Evolutionary conservation across 1,139 yeast species (phyloP).

Genomic region (Saccharomyces hybrid): DNA sequence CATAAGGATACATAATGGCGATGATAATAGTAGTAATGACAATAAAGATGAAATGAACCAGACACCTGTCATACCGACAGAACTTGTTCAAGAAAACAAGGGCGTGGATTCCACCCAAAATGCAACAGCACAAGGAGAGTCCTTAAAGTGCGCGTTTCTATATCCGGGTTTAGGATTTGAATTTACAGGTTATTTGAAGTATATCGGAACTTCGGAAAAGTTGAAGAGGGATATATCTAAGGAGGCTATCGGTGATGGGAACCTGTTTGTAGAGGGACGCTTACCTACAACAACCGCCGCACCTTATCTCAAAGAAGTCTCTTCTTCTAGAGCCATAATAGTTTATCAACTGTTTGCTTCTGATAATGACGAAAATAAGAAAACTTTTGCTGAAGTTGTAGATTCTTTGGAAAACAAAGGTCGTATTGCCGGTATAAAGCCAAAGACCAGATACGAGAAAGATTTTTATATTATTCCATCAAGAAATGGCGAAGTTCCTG

Average conservation of each 20-base stretch:
- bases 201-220: conserved; percentile 6
- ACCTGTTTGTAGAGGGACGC: conserved; percentile 22
- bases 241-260: conserved; percentile 20
- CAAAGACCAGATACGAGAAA: conserved; percentile 18
- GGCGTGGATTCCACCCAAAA: background rate
- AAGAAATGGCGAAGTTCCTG: conserved; percentile 9
- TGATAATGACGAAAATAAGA: conserved; percentile 6
- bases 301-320: conserved; percentile 20
- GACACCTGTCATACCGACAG: background rate
- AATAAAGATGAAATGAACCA: conserved; percentile 18
- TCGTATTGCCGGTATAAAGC: conserved; percentile 18
- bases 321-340: conserved; percentile 15
- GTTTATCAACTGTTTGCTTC: conserved; percentile 15
- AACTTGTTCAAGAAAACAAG: background rate
- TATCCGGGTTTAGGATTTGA: conserved; percentile 2
- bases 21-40: conserved; percentile 20
- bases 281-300: conserved; percentile 19
- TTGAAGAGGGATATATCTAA: conserved; percentile 4
- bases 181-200: conserved; percentile 1
- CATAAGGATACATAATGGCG: conserved; percentile 10
- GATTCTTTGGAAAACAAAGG: conserved; percentile 17
- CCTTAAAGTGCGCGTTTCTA: background rate
- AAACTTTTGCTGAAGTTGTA: conserved; percentile 10
- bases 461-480: conserved; percentile 21
- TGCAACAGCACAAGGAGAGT: background rate